Percentiles rank a stretch among this genome's conserved stretches.
Conservation (phyloP, 106 monocot genomes). For the Dendrobium huoshanense region DNA sequence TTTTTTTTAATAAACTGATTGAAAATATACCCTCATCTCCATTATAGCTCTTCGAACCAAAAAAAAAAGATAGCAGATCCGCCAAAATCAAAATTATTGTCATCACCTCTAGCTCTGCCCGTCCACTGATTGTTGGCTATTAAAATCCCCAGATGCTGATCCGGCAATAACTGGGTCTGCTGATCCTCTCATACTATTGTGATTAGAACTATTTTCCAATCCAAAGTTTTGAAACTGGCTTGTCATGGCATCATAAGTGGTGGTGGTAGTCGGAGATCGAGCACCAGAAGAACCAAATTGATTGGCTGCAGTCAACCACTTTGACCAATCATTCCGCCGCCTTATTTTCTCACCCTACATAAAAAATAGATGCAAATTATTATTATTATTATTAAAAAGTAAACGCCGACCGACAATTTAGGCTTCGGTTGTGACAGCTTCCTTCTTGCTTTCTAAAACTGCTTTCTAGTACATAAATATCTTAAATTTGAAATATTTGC, state of each 20-base stretch:
- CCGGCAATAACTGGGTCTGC: slow-evolving; percentile 23
- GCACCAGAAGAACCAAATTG: slow-evolving; percentile 5
- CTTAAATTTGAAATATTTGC: too few species aligned
- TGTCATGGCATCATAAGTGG: slow-evolving; percentile 9
- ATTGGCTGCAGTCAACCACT: slow-evolving; percentile 28
- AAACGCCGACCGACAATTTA: too few species aligned
- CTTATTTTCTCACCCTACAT: slow-evolving; percentile 55
- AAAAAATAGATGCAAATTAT: background rate
- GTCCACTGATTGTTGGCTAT: slow-evolving; percentile 9
- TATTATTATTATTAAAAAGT: background rate
- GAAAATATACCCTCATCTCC: background rate
- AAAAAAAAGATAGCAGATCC: background rate
- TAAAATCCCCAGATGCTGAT: slow-evolving; percentile 25
- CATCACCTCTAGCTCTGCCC: background rate
- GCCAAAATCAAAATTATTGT: background rate
- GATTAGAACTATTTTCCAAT: slow-evolving; percentile 17
- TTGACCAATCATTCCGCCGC: slow-evolving; percentile 46
- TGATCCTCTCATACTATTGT: slow-evolving; percentile 1
- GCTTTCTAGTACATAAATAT: too few species aligned
- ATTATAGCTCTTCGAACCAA: background rate
- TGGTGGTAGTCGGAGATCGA: background rate
- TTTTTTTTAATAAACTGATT: background rate
- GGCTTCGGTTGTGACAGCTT: too few species aligned
- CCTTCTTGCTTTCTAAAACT: too few species aligned
- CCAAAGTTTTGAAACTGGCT: slow-evolving; percentile 21